Conservation (phyloP, 2,329 filamentous ascomycete species). For the Metarhizium rileyi region DNA sequence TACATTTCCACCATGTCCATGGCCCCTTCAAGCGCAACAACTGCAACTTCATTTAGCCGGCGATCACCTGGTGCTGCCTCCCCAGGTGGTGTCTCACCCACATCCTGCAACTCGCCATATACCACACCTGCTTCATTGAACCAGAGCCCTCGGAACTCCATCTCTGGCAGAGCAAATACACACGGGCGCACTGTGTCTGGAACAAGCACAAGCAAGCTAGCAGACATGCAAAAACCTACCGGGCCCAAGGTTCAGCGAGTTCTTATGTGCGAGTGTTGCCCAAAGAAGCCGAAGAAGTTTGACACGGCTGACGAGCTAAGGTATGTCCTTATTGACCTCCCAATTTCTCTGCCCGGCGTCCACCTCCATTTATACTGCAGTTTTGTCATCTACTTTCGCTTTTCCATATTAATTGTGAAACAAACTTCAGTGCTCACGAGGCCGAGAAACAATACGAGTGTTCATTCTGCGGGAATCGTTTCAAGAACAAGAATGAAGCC, state of each 20-base stretch:
- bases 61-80: constrained; percentile 36
- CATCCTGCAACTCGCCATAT: constrained; percentile 39
- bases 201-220: constrained; percentile 41
- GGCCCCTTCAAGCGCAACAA: constrained; percentile 30
- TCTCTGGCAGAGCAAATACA: constrained; percentile 26
- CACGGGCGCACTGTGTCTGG: constrained; percentile 39
- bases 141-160: constrained; percentile 38
- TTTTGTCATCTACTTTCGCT: no score
- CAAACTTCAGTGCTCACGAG: constrained; percentile 60
- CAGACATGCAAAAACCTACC: constrained; percentile 37
- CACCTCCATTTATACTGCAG: no score
- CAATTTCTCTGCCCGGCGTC: no score
- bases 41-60: constrained; percentile 35
- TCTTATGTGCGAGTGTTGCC: constrained; percentile 83
- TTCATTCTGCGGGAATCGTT: constrained; percentile 83
- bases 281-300: constrained; percentile 95
- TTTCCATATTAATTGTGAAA: background rate
- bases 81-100: constrained; percentile 41
- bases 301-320: constrained; percentile 73
- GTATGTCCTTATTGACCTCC: constrained; percentile 42
- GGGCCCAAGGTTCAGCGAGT: constrained; percentile 42
- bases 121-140: constrained; percentile 37
- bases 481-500: constrained; percentile 98
- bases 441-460: constrained; percentile 96
- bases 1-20: constrained; percentile 38